Conservation (phyloP, 225 moss, liverwort and hornwort genomes). For the Physcomitrium patens region DNA sequence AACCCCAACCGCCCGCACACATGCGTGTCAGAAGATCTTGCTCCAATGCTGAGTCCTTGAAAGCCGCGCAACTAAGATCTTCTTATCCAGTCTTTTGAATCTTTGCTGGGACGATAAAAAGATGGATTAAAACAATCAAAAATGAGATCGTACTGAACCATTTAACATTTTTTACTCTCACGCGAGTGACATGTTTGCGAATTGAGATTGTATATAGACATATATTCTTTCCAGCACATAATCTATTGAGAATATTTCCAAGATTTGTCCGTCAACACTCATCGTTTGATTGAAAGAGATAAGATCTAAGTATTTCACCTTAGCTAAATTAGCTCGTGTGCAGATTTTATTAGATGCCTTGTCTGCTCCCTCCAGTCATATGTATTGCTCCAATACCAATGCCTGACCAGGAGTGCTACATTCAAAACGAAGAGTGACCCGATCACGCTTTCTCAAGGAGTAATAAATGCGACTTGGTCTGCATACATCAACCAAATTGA, state of each 20-base stretch:
- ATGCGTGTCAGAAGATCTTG: too few species aligned
- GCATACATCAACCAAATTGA: not conserved
- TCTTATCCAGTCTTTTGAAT: conserved; percentile 4
- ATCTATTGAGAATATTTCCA: not conserved
- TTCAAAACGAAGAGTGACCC: conserved; percentile 22
- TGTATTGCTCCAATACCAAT: conserved; percentile 49
- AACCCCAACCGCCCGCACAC: too few species aligned
- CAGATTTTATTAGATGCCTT: conserved; percentile 62
- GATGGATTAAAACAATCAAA: not conserved
- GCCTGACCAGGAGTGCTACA: conserved; percentile 80
- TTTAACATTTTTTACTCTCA: not conserved
- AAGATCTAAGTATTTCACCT: conserved; percentile 49
- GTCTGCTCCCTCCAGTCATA: conserved; percentile 66
- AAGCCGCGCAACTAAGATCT: conserved; percentile 23
- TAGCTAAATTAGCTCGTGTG: conserved; percentile 69
- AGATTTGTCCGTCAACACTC: not conserved
- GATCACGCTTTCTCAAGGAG: too few species aligned
- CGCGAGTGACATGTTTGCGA: not conserved
- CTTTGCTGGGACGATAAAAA: conserved; percentile 17
- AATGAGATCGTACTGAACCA: not conserved
- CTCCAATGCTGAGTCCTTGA: too few species aligned
- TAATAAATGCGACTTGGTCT: conserved; percentile 11
- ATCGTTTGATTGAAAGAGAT: conserved; percentile 20
- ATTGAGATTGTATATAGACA: not conserved
- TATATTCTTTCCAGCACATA: not conserved